These are phyloP conservation scores for Phytophthora syringae DNA, from an alignment of 352 stramenopile genomes.

Conservation along the genomic window DNA sequence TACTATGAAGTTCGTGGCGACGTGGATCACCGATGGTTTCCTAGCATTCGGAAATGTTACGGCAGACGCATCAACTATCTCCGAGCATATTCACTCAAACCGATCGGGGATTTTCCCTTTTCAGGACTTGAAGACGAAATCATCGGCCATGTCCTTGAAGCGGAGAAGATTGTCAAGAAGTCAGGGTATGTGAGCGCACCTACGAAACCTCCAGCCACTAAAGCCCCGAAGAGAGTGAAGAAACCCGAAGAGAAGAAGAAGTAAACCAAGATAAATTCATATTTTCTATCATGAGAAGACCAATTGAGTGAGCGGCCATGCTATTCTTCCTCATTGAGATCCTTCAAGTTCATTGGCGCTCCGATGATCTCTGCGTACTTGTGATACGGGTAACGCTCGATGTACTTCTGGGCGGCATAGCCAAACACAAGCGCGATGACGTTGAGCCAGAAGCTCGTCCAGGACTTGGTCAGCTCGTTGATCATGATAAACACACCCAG, in stretches of 20 bases:
- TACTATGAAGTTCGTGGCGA: conserved; percentile 60
- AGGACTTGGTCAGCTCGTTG: conserved; percentile 85
- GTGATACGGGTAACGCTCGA: conserved; percentile 70
- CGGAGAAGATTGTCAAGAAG: conserved; percentile 34
- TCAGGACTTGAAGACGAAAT: conserved; percentile 57
- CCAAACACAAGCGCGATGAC: conserved; percentile 49
- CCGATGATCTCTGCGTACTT: conserved; percentile 58
- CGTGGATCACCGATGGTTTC: conserved; percentile 65
- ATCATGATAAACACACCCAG: conserved; percentile 76
- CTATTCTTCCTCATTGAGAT: conserved; percentile 62
- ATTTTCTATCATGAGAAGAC: conserved; percentile 23
- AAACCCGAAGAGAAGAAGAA: conserved; percentile 14
- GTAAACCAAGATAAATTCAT: conserved; percentile 20
- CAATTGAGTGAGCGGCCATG: not conserved
- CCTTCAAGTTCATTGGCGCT: conserved; percentile 37
- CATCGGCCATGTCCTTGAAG: conserved; percentile 49
- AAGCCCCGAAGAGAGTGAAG: conserved; percentile 6
- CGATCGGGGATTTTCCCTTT: conserved; percentile 66
- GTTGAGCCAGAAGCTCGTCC: conserved; percentile 71
- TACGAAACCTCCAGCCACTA: conserved; percentile 15
- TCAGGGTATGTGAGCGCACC: conserved; percentile 17
- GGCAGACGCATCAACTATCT: conserved; percentile 58
- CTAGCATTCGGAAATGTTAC: conserved; percentile 62
- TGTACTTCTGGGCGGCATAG: conserved; percentile 66
- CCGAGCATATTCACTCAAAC: conserved; percentile 55